phyloP scores from a whole-genome alignment of 2,329 filamentous ascomycete genomes.

The Nothophoma quercina region DNA sequence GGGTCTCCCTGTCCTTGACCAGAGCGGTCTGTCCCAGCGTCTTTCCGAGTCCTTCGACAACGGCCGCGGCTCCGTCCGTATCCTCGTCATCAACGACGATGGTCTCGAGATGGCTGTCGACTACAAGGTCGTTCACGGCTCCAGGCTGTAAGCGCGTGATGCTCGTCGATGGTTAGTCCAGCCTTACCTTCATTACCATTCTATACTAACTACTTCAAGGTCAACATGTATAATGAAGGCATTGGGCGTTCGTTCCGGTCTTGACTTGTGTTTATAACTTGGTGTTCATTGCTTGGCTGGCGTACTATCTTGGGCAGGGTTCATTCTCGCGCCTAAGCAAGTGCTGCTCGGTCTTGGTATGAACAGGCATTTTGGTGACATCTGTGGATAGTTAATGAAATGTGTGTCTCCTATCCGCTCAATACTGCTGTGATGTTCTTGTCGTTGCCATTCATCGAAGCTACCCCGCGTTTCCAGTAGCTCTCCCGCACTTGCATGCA shows the following conservation, averaged over 20 bases:
- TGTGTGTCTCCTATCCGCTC: conserved; percentile 27
- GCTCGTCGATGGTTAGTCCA: conserved; percentile 40
- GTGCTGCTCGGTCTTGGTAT: conserved; percentile 32
- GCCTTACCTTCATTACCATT: too few relatives aligned
- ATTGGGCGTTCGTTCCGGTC: conserved; percentile 44
- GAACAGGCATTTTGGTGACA: conserved; percentile 40
- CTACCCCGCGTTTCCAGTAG: conserved; percentile 30
- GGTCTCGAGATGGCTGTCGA: conserved; percentile 96
- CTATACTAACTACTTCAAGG: conserved; percentile 2
- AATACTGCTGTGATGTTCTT: not conserved
- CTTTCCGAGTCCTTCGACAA: conserved; percentile 86
- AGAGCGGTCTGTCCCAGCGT: conserved; percentile 85
- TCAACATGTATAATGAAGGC: conserved; percentile 40
- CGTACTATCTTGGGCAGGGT: conserved; percentile 27
- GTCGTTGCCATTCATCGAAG: conserved; percentile 7
- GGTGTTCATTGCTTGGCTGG: conserved; percentile 38
- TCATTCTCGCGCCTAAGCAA: conserved; percentile 21
- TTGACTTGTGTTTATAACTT: conserved; percentile 51
- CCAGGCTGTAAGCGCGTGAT: conserved; percentile 62
- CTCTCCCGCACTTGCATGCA: conserved; percentile 9
- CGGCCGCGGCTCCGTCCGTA: conserved; percentile 91
- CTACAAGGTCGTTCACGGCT: conserved; percentile 96
- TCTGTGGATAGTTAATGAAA: conserved; percentile 52
- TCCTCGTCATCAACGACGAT: conserved; percentile 93
- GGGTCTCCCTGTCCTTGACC: conserved; percentile 88